These are phyloP conservation scores for Trichoderma gracile DNA, from an alignment of 2,329 filamentous ascomycete genomes.

Conservation along the genomic window DNA sequence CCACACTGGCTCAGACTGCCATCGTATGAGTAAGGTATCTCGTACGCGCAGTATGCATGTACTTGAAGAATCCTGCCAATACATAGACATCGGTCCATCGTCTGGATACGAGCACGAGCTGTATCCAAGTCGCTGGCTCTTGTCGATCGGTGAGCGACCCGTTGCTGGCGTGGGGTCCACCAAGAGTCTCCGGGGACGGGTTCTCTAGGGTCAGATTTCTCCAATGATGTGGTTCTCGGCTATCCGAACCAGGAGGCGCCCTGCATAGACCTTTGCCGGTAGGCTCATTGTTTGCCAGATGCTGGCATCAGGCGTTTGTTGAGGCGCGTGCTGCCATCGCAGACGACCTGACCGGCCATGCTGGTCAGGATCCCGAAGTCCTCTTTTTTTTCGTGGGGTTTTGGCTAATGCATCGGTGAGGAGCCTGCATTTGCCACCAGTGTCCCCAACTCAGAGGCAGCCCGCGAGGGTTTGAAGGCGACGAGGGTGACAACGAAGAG, in stretches of 20 bases:
- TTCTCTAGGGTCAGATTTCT: constrained; percentile 19
- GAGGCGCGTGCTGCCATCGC: constrained; percentile 7
- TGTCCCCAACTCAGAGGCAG: constrained; percentile 13
- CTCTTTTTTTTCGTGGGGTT: background rate
- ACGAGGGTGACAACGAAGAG: background rate
- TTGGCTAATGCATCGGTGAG: constrained; percentile 13
- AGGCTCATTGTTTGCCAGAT: background rate
- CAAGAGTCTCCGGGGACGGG: constrained; percentile 2
- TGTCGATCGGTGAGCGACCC: constrained; percentile 9
- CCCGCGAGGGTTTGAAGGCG: constrained; percentile 8
- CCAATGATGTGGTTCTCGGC: constrained; percentile 16
- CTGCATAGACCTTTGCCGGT: constrained; percentile 6
- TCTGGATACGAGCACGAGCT: background rate
- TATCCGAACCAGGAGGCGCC: constrained; percentile 13
- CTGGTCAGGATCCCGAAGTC: background rate
- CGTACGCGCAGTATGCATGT: too few relatives aligned
- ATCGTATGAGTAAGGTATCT: background rate
- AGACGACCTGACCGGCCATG: background rate
- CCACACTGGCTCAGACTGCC: background rate
- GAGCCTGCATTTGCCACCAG: constrained; percentile 21
- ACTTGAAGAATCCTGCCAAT: too few relatives aligned
- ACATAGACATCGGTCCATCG: too few relatives aligned
- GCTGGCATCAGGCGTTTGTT: constrained; percentile 12
- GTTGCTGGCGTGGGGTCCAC: constrained; percentile 12
- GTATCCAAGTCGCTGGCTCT: constrained; percentile 3